These are phyloP conservation scores for Tulasnella sp. DNA, from an alignment of 768 basidiomycete species.

Conservation along the genomic window DNA sequence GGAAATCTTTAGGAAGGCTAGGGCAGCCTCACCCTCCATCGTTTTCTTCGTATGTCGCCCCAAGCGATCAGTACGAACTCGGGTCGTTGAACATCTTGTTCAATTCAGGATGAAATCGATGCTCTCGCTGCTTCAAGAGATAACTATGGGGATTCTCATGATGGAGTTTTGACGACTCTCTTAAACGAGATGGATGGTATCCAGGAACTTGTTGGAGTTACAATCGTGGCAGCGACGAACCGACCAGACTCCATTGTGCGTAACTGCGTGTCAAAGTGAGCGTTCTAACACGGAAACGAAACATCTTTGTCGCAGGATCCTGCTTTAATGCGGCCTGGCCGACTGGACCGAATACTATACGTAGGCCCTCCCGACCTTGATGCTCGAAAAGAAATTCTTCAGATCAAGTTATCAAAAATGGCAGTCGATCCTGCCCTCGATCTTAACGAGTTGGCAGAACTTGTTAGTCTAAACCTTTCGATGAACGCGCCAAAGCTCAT, in stretches of 20 bases:
- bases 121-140: constrained; percentile 77
- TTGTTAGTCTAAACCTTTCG: constrained; percentile 48
- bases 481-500: neutral
- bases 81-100: neutral
- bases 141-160: constrained; percentile 57
- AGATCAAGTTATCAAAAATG: constrained; percentile 75
- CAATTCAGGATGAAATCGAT: constrained; percentile 87
- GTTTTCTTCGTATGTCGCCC: constrained; percentile 79
- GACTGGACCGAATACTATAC: constrained; percentile 89
- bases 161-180: constrained; percentile 88
- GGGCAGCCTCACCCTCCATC: constrained; percentile 90
- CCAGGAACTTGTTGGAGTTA: constrained; percentile 91
- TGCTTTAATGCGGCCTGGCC: constrained; percentile 90
- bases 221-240: constrained; percentile 93
- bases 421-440: constrained; percentile 68
- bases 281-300: neutral
- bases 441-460: constrained; percentile 57
- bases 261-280: constrained; percentile 26
- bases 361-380: constrained; percentile 84
- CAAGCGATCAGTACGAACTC: neutral
- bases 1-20: constrained; percentile 92
- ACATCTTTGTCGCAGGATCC: constrained; percentile 59
- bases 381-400: constrained; percentile 80
- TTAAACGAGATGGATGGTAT: constrained; percentile 99
- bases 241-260: constrained; percentile 86